These are phyloP conservation scores for Euphrasia arctica DNA, from an alignment of 305 asterid species.

Conservation along the genomic window DNA sequence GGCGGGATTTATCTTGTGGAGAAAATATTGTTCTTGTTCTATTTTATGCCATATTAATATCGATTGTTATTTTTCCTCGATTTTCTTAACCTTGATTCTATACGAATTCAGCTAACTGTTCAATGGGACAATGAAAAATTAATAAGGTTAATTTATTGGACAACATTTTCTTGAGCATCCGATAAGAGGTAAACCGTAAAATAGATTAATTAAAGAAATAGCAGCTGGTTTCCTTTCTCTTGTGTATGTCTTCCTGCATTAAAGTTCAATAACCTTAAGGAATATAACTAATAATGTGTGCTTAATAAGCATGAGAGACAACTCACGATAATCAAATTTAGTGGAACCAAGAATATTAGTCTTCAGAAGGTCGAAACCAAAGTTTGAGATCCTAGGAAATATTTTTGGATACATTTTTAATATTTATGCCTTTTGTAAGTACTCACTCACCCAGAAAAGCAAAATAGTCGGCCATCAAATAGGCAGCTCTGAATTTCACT, in stretches of 20 bases:
- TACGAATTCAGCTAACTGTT: too few relatives aligned
- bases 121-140: background rate
- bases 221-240: conserved; percentile 1
- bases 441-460: conserved; percentile 82
- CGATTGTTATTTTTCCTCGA: too few relatives aligned
- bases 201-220: background rate
- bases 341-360: conserved; percentile 2
- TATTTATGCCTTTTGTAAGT: conserved; percentile 19
- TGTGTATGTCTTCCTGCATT: too few relatives aligned
- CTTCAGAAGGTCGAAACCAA: background rate
- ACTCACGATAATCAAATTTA: background rate
- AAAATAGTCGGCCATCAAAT: conserved; percentile 61
- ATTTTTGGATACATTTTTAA: background rate
- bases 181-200: background rate
- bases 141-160: background rate
- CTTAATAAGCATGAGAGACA: background rate
- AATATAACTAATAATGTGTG: background rate
- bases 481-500: conserved; percentile 53
- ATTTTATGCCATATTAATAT: too few relatives aligned
- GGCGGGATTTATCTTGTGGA: too few relatives aligned
- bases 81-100: too few relatives aligned
- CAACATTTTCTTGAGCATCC: conserved; percentile 7
- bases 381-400: background rate
- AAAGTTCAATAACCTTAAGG: background rate
- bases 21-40: too few relatives aligned